phyloP scores from a whole-genome alignment of 148 eudicot genomes.

The Simmondsia chinensis region DNA sequence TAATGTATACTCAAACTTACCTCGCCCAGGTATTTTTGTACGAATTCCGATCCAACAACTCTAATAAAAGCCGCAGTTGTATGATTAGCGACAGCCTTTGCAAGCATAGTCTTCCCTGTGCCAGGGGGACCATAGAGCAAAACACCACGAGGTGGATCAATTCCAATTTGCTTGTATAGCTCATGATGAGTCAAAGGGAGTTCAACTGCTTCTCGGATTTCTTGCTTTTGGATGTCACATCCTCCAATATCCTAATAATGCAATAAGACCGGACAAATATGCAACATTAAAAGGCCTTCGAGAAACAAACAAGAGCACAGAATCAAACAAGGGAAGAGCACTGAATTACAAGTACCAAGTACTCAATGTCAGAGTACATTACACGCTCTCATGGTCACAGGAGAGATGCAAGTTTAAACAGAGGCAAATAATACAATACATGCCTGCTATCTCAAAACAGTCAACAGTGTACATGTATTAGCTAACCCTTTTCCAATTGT shows the following conservation, averaged over 20 bases:
- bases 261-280: not conserved
- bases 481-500: too few species aligned
- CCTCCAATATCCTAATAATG: slow-evolving; percentile 83
- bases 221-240: slow-evolving; percentile 94
- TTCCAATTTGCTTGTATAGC: slow-evolving; percentile 83
- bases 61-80: slow-evolving; percentile 91
- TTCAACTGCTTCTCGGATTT: slow-evolving; percentile 96
- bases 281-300: not conserved
- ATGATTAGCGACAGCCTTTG: slow-evolving; percentile 90
- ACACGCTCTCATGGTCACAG: too few species aligned
- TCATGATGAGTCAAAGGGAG: slow-evolving; percentile 90
- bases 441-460: too few species aligned
- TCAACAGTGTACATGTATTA: too few species aligned
- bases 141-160: slow-evolving; percentile 93
- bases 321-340: not conserved
- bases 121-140: slow-evolving; percentile 94
- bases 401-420: too few species aligned
- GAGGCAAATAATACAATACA: too few species aligned
- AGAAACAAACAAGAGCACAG: not conserved
- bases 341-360: too few species aligned
- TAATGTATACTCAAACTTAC: too few species aligned
- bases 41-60: slow-evolving; percentile 95
- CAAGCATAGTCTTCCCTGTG: slow-evolving; percentile 92
- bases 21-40: slow-evolving; percentile 93
- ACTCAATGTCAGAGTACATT: too few species aligned